phyloP scores from a whole-genome alignment of 768 basidiomycete species.

The Lactarius tabidus region DNA sequence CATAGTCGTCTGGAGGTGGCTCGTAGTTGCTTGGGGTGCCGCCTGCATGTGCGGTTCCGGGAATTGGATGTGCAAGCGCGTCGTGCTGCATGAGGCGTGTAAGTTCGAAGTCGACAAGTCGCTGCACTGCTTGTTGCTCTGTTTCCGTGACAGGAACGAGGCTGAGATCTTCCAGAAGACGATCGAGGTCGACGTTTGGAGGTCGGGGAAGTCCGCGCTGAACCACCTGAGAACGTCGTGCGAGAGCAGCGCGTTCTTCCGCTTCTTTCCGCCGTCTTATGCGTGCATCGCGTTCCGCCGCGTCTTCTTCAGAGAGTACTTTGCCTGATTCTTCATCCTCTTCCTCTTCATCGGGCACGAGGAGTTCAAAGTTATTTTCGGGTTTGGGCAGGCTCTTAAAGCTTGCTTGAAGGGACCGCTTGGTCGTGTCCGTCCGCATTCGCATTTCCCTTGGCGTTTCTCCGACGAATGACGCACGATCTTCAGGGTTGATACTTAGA shows the following conservation, averaged over 20 bases:
- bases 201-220: constrained; percentile 84
- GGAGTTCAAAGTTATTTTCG: constrained; percentile 95
- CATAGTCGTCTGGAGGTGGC: constrained; percentile 71
- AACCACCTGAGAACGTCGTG: constrained; percentile 75
- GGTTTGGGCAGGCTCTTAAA: constrained; percentile 86
- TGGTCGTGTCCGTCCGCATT: constrained; percentile 55
- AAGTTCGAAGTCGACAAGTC: constrained; percentile 73
- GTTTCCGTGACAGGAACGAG: constrained; percentile 41
- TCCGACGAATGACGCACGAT: constrained; percentile 50
- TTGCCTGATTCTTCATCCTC: constrained; percentile 36
- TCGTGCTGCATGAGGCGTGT: constrained; percentile 81
- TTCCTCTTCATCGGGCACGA: constrained; percentile 81
- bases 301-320: constrained; percentile 71
- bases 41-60: constrained; percentile 79
- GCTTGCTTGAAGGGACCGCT: constrained; percentile 72
- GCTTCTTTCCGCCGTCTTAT: constrained; percentile 62
- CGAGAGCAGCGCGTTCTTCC: constrained; percentile 75
- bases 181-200: constrained; percentile 68
- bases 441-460: constrained; percentile 78
- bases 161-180: constrained; percentile 57
- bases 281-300: constrained; percentile 84
- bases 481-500: constrained; percentile 79
- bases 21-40: constrained; percentile 63
- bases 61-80: constrained; percentile 79
- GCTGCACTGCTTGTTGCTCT: constrained; percentile 41